Percentiles rank a stretch among this genome's conserved stretches.
These are phyloP conservation scores for Cytospora leucostoma DNA, from an alignment of 2,329 filamentous ascomycete species.

Conservation along the genomic window DNA sequence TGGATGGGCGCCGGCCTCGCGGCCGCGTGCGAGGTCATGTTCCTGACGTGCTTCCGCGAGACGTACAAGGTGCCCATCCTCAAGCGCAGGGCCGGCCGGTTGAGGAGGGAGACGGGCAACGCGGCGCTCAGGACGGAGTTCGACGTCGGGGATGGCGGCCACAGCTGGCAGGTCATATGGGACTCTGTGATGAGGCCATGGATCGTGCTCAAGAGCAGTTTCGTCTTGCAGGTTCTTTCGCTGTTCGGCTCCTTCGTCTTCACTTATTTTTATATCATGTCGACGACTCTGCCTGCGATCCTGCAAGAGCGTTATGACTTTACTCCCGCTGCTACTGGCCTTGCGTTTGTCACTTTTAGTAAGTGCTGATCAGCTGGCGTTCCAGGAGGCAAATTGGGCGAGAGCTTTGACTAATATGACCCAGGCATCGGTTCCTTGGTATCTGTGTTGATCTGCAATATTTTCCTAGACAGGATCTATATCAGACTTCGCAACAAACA, in stretches of 20 bases:
- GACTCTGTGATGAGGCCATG: constrained; percentile 49
- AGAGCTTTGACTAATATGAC: constrained; percentile 24
- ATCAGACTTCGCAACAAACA: constrained; percentile 45
- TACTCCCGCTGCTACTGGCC: constrained; percentile 53
- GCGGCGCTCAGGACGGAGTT: constrained; percentile 36
- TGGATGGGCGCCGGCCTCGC: constrained; percentile 53
- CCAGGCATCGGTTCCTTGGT: constrained; percentile 51
- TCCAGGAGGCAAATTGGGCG: background rate
- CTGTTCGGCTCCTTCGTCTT: constrained; percentile 52
- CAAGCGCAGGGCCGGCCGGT: constrained; percentile 41
- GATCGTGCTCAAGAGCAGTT: constrained; percentile 50
- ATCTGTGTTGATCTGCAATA: constrained; percentile 52
- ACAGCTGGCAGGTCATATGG: constrained; percentile 36
- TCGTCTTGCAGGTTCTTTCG: constrained; percentile 53
- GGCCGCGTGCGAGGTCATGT: constrained; percentile 49
- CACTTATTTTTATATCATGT: constrained; percentile 55
- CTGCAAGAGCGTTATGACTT: constrained; percentile 51
- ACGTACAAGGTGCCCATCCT: constrained; percentile 63
- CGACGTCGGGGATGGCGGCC: constrained; percentile 34
- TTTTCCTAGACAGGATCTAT: constrained; percentile 55
- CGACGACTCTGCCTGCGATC: constrained; percentile 54
- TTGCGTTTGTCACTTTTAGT: constrained; percentile 58
- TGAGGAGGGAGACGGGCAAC: constrained; percentile 38
- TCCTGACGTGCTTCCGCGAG: constrained; percentile 56
- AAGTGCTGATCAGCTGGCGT: background rate